Base-by-base conservation (phyloP, 2,329 filamentous ascomycete species). In the Ascochyta clinopodiicola region DNA sequence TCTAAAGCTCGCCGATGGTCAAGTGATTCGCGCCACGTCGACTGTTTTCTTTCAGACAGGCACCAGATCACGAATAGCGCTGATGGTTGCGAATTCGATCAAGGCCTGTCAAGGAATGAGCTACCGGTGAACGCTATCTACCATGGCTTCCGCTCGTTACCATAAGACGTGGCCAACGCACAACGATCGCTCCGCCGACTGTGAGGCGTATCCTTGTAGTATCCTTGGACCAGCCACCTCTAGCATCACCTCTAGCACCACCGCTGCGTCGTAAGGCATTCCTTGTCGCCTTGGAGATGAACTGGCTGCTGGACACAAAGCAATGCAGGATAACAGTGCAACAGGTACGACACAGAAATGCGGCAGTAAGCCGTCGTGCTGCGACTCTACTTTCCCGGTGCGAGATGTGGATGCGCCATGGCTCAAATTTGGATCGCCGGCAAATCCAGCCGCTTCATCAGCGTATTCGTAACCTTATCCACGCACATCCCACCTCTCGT, bases 381-480 rank as follows among this genome's bases (percentile, higher is more conserved):
- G 40, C 22, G 22, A 45, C 40, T 13, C 10, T 19, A 19, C 24
- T 42, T 17, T 39, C 40, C 40, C 36, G 46, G 40, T 34, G 31
- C 22, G 39, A 39, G 39, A 31, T 22, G 39, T 40, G 38, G 40
- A 42, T 34, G 39, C 51, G 34, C 3, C 40, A 27, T 19, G 25
- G 42, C 42, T 43, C 47, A 45, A 50, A 56, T 56, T 56, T 51
- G 46, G 53, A 56, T 56, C 47, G 47, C 31, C 46, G 44, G 42
- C 37, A 56, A 48, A 25, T 17, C 32, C 50, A 40, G 37, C 44
- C 44, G 44, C 44, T 48, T 32, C 51, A 54, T 54, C 51, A 48
- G 51, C 53, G 27, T 15, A 40, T 17, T 56, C 53, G 53, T 56
- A 56, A 51, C 47, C 51, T 55, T 45, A 36, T 36, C 27, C 45